These are phyloP conservation scores for Marchantia polymorpha DNA, from an alignment of 225 moss, liverwort and hornwort species.

Conservation along the genomic window DNA sequence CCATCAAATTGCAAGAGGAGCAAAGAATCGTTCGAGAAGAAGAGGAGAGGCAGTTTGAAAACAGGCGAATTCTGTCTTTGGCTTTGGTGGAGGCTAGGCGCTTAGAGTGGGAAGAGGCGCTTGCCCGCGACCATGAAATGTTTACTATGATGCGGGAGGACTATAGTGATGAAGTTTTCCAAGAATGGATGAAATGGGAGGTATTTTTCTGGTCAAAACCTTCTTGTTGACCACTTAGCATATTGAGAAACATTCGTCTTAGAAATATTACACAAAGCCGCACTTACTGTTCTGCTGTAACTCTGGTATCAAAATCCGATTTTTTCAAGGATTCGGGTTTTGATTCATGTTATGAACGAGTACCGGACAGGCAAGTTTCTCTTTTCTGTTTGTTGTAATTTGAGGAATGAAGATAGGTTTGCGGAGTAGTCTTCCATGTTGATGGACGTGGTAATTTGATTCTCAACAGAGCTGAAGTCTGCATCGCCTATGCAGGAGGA, in stretches of 20 bases:
- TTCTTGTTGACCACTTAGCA: not conserved
- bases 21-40: slow-evolving; percentile 31
- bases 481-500: slow-evolving; percentile 29
- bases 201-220: slow-evolving; percentile 10
- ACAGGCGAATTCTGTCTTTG: slow-evolving; percentile 34
- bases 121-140: slow-evolving; percentile 39
- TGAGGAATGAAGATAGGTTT: too few species aligned
- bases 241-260: not conserved
- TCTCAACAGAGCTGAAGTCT: slow-evolving; percentile 15
- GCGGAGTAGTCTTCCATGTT: slow-evolving; percentile 5
- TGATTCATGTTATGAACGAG: too few species aligned
- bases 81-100: slow-evolving; percentile 35
- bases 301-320: too few species aligned
- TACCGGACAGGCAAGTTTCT: too few species aligned
- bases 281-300: too few species aligned
- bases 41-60: slow-evolving; percentile 29
- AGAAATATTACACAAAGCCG: too few species aligned
- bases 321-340: too few species aligned
- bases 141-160: slow-evolving; percentile 51
- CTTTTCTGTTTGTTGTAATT: too few species aligned
- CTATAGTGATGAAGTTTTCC: slow-evolving; percentile 41
- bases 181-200: slow-evolving; percentile 45
- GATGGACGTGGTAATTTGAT: slow-evolving; percentile 17
- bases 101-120: slow-evolving; percentile 37
- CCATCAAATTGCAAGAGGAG: slow-evolving; percentile 26